Evolutionary conservation across 305 asterid genomes (phyloP), one percentile per base, ranked within the genome.

Genomic region (Solanum aculeatissimum): DNA sequence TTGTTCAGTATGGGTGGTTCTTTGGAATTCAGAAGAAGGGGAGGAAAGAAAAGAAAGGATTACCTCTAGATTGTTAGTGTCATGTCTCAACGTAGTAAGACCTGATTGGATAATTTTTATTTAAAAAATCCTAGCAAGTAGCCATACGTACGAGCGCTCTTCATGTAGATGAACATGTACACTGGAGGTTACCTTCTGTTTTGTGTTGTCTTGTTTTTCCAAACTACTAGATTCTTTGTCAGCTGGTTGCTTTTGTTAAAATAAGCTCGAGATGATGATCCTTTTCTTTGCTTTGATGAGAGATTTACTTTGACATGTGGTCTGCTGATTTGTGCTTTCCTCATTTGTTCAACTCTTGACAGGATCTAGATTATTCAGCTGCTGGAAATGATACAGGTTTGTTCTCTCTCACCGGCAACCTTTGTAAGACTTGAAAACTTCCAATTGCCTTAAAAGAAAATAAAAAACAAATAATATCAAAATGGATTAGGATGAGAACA

Each of bases 301-400:
- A 53, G 71, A 58, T 62, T 70, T 58, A 9, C 70, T 72, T 68
- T 47, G 83, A 29, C 77, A 35, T 83, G 84, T 71, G 32, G 65
- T 23, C 32, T 62, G 49, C 68, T 78, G 68, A 53, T 29, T 32
- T 53, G 32, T 53, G 47, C 83, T 78, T 78, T 77, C 18, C 75
- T 72, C 66, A 6, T 79, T 66, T 72, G 6, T 54, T 40, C 0
- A 21, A 81, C 63, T 53, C 57, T 88, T 6, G 80, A 63, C 91
- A 90, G 89, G 93, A 60, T 29, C 60, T 81, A 32, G 80, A 87
- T 81, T 89, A 89, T 87, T 87, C 92, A 29, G 89, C 90, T 57
- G 89, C 89, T 66, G 95, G 88, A 58, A 83, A 88, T 68, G 97
- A 95, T 88, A 93, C 98, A 94, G 99, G 99, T 95, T 86, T 82